Evolutionary conservation across 2,329 filamentous ascomycete genomes (phyloP).

Genomic region (Immersiporthe knoxdaviesiana): DNA sequence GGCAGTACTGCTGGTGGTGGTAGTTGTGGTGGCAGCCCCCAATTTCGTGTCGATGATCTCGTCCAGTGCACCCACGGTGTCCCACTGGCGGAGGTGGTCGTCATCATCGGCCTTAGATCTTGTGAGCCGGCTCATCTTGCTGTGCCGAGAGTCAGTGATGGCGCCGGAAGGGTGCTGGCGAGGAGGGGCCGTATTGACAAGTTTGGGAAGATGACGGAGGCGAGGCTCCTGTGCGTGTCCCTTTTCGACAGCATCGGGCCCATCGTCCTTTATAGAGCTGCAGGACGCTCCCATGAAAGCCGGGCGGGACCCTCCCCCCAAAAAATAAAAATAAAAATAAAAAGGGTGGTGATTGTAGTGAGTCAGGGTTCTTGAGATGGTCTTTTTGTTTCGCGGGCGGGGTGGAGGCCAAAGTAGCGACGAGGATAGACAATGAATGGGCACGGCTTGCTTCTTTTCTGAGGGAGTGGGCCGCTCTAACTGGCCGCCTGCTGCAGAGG

Average conservation of each 20-base stretch:
- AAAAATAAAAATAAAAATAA: not conserved
- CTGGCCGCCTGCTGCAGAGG: slow-evolving; percentile 1
- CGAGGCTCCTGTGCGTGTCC: slow-evolving; percentile 15
- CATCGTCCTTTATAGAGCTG: slow-evolving; percentile 25
- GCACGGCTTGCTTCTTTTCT: not conserved
- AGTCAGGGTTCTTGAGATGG: not conserved
- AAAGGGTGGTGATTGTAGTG: too few relatives aligned
- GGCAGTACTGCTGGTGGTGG: not conserved
- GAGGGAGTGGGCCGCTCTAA: not conserved
- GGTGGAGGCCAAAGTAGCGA: not conserved
- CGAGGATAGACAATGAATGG: slow-evolving; percentile 4
- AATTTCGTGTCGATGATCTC: slow-evolving; percentile 21
- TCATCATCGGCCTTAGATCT: not conserved
- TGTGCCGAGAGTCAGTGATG: slow-evolving; percentile 18
- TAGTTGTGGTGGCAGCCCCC: not conserved
- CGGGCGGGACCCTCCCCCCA: not conserved
- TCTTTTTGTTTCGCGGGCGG: not conserved
- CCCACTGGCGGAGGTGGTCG: slow-evolving; percentile 16
- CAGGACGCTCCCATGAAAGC: slow-evolving; percentile 9
- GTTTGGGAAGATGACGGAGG: slow-evolving; percentile 21
- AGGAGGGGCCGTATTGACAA: slow-evolving; percentile 26
- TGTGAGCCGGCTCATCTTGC: slow-evolving; percentile 20
- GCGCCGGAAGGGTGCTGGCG: slow-evolving; percentile 5
- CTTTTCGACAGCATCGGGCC: slow-evolving; percentile 24
- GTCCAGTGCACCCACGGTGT: slow-evolving; percentile 21